These are phyloP conservation scores for Phanerochaete sordida DNA, from an alignment of 768 basidiomycete genomes.

Conservation along the genomic window DNA sequence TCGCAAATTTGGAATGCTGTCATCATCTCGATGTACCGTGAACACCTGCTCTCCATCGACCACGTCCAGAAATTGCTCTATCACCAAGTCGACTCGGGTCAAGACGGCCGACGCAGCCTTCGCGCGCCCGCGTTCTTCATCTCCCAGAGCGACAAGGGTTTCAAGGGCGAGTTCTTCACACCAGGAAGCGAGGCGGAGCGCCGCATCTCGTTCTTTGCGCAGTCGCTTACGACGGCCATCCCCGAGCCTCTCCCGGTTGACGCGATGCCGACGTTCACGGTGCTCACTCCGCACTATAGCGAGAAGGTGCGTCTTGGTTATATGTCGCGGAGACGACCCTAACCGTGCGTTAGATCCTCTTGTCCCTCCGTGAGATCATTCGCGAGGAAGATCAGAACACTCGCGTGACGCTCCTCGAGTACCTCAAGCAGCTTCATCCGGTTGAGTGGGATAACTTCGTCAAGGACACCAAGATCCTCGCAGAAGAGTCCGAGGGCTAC, in stretches of 20 bases:
- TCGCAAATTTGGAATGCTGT: slow-evolving; percentile 99
- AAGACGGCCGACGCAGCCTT: slow-evolving; percentile 85
- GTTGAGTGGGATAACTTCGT: slow-evolving; percentile 99
- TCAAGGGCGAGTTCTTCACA: slow-evolving; percentile 91
- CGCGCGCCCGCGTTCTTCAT: slow-evolving; percentile 98
- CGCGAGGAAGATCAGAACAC: slow-evolving; percentile 97
- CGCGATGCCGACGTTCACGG: slow-evolving; percentile 99
- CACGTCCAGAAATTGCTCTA: slow-evolving; percentile 98
- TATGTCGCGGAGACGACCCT: neutral
- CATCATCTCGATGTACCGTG: slow-evolving; percentile 99
- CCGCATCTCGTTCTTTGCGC: slow-evolving; percentile 98
- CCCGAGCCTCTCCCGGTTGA: slow-evolving; percentile 94
- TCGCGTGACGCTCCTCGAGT: slow-evolving; percentile 94
- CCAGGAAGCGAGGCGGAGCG: slow-evolving; percentile 93
- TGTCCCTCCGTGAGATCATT: slow-evolving; percentile 97
- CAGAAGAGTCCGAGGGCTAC: slow-evolving; percentile 89
- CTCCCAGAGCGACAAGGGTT: slow-evolving; percentile 84
- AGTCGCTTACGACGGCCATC: slow-evolving; percentile 92
- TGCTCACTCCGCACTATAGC: slow-evolving; percentile 96
- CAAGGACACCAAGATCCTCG: slow-evolving; percentile 98
- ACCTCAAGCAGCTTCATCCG: slow-evolving; percentile 96
- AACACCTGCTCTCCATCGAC: slow-evolving; percentile 97
- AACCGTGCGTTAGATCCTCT: slow-evolving; percentile 60
- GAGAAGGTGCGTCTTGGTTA: slow-evolving; percentile 66
- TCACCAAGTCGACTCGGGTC: slow-evolving; percentile 86